Evolutionary conservation across 768 basidiomycete genomes (phyloP), one percentile per base, ranked within the genome.

Genomic region (Trametes elegans): DNA sequence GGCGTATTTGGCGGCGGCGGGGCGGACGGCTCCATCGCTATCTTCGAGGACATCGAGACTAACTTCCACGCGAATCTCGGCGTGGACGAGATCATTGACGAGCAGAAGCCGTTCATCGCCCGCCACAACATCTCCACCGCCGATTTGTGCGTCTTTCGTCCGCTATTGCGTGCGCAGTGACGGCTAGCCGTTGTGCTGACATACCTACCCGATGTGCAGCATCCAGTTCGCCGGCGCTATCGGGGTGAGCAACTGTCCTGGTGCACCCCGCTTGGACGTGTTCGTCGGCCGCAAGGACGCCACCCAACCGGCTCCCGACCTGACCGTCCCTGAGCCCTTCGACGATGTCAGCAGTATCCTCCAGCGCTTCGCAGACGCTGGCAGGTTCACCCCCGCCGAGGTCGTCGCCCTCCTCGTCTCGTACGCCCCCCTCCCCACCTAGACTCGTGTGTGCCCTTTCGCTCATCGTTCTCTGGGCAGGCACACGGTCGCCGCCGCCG

Each of bases 211-310:
- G 21, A 6, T 21, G 18, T 21, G 1, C 34, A 73, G 70, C 52
- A 73, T 73, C 50, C 73, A 72, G 48, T 70, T 74, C 45, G 68
- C 70, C 27, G 70, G 67, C 36, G 70, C 68, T 16, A 71, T 75
- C 36, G 71, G 66, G 40, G 57, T 72, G 3, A 64, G 66, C 43
- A 74, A 73, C 62, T 76, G 75, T 55, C 64, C 72, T 23, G 74
- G 73, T 52, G 71, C 69, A 31, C 74, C 73, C 14, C 66, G 62
- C 11, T 53, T 73, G 2, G 60, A 65, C 49, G 74, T 74, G 61
- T 57, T 73, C n/a, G 62, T 70, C 26, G 74, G 74, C n/a, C 70
- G 74, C 46, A 47, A 47, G 54, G 47, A 55, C 31, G 58, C 62
- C 2, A 55, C 55, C 44, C 56, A 57, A 21, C 62, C 62, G 28